Evolutionary conservation across 306 rosid genomes (phyloP).

Genomic region (Astragalus glycyphyllos): DNA sequence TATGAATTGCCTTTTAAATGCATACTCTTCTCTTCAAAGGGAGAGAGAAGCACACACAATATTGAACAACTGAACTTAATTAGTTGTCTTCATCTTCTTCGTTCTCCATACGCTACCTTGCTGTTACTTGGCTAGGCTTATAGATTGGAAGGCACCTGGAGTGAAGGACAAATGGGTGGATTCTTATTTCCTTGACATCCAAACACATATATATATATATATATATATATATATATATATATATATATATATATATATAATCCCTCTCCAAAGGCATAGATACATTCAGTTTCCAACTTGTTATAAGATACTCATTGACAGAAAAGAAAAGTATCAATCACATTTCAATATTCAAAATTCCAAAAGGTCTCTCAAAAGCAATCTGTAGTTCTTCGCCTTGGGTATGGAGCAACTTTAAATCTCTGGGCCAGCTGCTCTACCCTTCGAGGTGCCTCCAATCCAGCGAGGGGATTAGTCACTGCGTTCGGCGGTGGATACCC

Average conservation of each 20-base stretch:
- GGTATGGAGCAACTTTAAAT: too few relatives aligned
- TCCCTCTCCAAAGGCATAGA: conserved; percentile 27
- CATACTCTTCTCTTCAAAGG: conserved; percentile 48
- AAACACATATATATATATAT: conserved; percentile 37
- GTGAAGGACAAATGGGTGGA: conserved; percentile 28
- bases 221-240: too few relatives aligned
- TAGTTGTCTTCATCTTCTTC: conserved; percentile 42
- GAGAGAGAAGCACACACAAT: conserved; percentile 39
- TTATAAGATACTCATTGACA: conserved; percentile 38
- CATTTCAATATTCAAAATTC: conserved; percentile 29
- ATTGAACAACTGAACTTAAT: conserved; percentile 15
- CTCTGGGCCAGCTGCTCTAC: too few relatives aligned
- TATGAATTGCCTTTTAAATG: conserved; percentile 68
- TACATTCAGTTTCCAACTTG: conserved; percentile 31
- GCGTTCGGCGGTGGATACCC: too few relatives aligned
- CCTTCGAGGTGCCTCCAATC: too few relatives aligned
- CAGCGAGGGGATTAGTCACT: too few relatives aligned
- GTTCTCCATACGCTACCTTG: conserved; percentile 51
- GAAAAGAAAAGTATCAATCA: conserved; percentile 37
- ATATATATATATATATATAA: too few relatives aligned
- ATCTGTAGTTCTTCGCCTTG: too few relatives aligned
- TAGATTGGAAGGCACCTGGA: conserved; percentile 6
- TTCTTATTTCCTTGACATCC: conserved; percentile 10
- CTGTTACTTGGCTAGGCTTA: conserved; percentile 18
- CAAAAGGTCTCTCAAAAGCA: conserved; percentile 50